A percentile compares a stretch with the other conserved stretches of the same genome.
These are phyloP conservation scores for Cryptococcus sp. DNA, from an alignment of 1,284 basidiomycete genomes.

Conservation along the genomic window DNA sequence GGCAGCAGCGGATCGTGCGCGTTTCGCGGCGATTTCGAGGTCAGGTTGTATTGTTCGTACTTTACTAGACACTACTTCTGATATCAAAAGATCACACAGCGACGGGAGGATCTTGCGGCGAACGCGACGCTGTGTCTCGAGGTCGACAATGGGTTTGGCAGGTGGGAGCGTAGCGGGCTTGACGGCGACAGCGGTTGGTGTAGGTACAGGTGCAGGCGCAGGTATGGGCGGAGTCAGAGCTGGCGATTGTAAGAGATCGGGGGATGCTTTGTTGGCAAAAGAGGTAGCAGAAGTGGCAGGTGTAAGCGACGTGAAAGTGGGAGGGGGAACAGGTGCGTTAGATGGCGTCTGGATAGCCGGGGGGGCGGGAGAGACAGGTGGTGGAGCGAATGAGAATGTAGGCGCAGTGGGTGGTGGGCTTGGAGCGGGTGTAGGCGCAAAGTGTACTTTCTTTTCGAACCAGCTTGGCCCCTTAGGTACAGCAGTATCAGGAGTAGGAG, in stretches of 20 bases:
- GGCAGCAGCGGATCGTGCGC: conserved; percentile 15
- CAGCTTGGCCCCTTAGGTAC: not conserved
- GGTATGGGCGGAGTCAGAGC: conserved; percentile 1
- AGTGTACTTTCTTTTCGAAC: not conserved
- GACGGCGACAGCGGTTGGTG: not conserved
- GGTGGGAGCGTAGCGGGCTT: not conserved
- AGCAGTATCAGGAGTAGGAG: not conserved
- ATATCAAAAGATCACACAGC: conserved; percentile 21
- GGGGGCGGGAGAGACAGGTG: not conserved
- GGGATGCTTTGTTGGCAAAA: not conserved
- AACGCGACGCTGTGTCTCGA: not conserved
- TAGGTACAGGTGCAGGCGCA: not conserved
- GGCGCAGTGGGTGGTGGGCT: not conserved
- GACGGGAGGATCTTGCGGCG: conserved; percentile 5
- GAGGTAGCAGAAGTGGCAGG: not conserved
- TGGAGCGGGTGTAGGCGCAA: not conserved
- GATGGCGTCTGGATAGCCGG: too few relatives aligned
- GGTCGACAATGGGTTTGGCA: too few relatives aligned
- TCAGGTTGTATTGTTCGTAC: conserved; percentile 13
- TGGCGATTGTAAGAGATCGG: not conserved
- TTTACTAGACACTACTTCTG: conserved; percentile 20
- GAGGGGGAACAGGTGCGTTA: too few relatives aligned
- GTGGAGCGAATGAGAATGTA: not conserved
- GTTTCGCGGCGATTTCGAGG: conserved; percentile 16
- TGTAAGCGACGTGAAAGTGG: conserved; percentile 3